A percentile compares a stretch with the other conserved stretches of the same genome.
Evolutionary conservation across 306 rosid genomes (phyloP).

Genomic region (Casuarina glauca): DNA sequence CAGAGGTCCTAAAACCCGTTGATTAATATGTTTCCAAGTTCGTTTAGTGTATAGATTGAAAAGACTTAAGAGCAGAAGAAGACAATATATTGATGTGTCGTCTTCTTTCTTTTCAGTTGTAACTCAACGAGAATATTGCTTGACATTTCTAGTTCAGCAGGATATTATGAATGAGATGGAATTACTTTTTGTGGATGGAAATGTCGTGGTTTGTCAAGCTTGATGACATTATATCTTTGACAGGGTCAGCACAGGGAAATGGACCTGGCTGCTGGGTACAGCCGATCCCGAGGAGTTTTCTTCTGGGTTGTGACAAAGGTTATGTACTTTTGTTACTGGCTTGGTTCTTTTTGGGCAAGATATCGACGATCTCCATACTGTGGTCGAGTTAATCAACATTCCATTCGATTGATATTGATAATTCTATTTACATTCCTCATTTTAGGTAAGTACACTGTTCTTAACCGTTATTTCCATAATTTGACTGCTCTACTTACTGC

Average conservation of each 20-base stretch:
- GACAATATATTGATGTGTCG: not conserved
- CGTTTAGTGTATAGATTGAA: not conserved
- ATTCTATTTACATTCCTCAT: slow-evolving; percentile 18
- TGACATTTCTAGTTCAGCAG: not conserved
- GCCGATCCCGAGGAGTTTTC: not conserved
- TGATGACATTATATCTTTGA: not conserved
- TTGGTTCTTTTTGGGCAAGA: slow-evolving; percentile 28
- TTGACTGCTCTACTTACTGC: not conserved
- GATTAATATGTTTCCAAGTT: not conserved
- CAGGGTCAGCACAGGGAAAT: not conserved
- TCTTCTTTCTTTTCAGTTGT: not conserved
- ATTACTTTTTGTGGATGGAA: not conserved
- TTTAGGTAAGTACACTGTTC: slow-evolving; percentile 23
- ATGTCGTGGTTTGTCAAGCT: not conserved
- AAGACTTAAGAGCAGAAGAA: not conserved
- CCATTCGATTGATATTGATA: slow-evolving; percentile 20
- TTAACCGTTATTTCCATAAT: not conserved
- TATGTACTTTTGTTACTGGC: slow-evolving; percentile 25
- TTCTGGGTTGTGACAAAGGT: slow-evolving; percentile 3
- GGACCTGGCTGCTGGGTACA: not conserved
- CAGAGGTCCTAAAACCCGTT: not conserved
- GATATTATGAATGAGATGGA: not conserved
- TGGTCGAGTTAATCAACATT: slow-evolving; percentile 16
- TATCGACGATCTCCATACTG: slow-evolving; percentile 24
- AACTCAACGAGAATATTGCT: not conserved